Evolutionary conservation across 202 grass and related monocot species (phyloP).

Genomic region (Schoenoplectus triqueter): DNA sequence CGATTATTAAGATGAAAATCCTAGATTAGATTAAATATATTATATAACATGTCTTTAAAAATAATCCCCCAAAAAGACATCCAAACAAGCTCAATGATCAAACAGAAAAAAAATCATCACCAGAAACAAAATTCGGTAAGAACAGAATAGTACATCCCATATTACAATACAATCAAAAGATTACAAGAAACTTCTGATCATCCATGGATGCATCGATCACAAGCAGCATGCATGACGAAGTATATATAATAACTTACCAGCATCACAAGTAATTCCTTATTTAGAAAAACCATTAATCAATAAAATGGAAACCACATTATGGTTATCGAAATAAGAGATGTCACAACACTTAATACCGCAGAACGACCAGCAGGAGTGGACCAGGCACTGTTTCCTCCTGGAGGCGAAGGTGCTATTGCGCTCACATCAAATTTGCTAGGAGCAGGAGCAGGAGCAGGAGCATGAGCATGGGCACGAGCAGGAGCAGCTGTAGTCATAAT

Average conservation of each 20-base stretch:
- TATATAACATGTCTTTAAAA: not conserved
- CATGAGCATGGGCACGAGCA: not conserved
- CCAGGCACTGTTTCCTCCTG: not conserved
- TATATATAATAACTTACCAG: not conserved
- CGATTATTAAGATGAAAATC: no score
- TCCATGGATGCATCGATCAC: not conserved
- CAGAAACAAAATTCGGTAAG: not conserved
- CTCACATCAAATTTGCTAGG: not conserved
- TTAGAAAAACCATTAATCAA: not conserved
- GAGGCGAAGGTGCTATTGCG: not conserved
- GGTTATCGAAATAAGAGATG: not conserved
- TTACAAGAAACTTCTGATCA: not conserved
- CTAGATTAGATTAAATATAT: no score
- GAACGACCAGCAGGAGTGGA: not conserved
- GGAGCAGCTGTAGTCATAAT: not conserved
- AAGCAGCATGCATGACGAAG: not conserved
- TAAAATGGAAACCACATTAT: not conserved
- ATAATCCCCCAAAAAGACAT: not conserved
- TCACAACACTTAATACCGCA: not conserved
- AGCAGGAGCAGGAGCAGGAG: not conserved
- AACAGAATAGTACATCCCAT: not conserved
- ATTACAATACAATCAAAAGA: not conserved
- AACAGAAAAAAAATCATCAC: not conserved
- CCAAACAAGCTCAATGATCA: not conserved
- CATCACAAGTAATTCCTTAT: not conserved